Evolutionary conservation across 2,329 filamentous ascomycete species (phyloP), one percentile per base, ranked within the genome.

Genomic region (Graphilbum fragrans): DNA sequence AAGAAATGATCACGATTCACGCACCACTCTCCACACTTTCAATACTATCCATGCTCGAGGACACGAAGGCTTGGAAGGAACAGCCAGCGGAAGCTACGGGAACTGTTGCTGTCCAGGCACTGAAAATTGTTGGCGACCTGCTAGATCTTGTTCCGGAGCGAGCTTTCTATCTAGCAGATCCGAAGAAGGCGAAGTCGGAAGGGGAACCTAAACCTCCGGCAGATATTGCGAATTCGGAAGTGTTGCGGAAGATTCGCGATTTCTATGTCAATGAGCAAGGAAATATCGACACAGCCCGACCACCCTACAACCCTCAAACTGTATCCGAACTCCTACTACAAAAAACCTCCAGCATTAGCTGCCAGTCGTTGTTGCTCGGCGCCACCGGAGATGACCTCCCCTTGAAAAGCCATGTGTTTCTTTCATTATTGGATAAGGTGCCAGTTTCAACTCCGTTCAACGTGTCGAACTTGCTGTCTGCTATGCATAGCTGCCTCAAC

Each of bases 1-100:
- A 96, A 58, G 93, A 98, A 55, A 96, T 98, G 90, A 61, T 94
- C 16, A 76, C 83, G 2, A 65, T 85, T 19, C 90, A 96, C 60
- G 82, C 88, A 23, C 90, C 90, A 27, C 61, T 93, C 22, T 72
- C 82, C 41, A 71, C 78, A 3, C 60, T 93, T n/a, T 75, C 79
- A 4, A 65, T 82, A 21, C 61, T 70, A 25, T 65, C 63, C 49
- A 80, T 74, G 74, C 61, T 80, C 34, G 64, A 78, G 53, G 66
- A 81, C 42, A 59, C 64, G 3, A 66, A 61, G 44, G 61, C 62
- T 45, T 58, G 57, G 44, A 35, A 18, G 44, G 44, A 32, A 32
- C 7, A 16, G 29, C 29, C 14, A 16, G 5, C 29, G 5, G 29
- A n/a, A 12, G 14, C 10, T 16, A 32, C 32, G 32, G 32, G 7